Base-by-base conservation (phyloP, 345 rosid genomes). In the Eucalyptus camaldulensis region DNA sequence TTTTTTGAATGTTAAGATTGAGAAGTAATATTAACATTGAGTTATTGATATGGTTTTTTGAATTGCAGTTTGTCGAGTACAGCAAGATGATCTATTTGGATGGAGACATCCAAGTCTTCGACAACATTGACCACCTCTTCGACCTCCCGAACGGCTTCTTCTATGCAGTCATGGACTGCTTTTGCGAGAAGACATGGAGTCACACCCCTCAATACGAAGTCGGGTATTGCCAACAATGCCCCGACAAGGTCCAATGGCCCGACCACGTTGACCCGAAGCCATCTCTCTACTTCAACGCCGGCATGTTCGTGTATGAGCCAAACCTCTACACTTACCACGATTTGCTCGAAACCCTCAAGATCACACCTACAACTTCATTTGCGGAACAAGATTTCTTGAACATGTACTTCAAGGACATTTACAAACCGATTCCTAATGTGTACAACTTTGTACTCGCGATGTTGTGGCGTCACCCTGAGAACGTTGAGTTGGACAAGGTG, bases 111-210 rank as follows among this genome's bases (percentile, higher is more conserved):
- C 92, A 92, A 89, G 94, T 93, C 2, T 93, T 88, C n/a, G 92
- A 91, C 15, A 93, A 90, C 91, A 88, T 93, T 1, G 94, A 93
- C 89, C 93, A 92, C 85, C 91, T 93, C 49, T 93, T 93, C 86
- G 93, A 93, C 45, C 47, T 89, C 44, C 80, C 86, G 7, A 90
- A 90, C 17, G 95, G 96, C 45, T 88, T 90, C 76, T 92, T 94
- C 54, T 93, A 93, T 29, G 95, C 93, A 9, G 95, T 92, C 22
- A 94, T 91, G 95, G 95, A 94, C 88, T 93, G 95, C 58, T 93
- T 92, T 89, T 94, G 95, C 33, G 95, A 94, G 90, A 88, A 90
- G 86, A 94, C 92, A 15, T 94, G 95, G 95, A 80, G 91, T 93
- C 62, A 56, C 62, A 56, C 62, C 62, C 29, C 62, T 56, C 62